Evolutionary conservation across 2,329 filamentous ascomycete genomes (phyloP).

Genomic region (Sporothrix luriei): DNA sequence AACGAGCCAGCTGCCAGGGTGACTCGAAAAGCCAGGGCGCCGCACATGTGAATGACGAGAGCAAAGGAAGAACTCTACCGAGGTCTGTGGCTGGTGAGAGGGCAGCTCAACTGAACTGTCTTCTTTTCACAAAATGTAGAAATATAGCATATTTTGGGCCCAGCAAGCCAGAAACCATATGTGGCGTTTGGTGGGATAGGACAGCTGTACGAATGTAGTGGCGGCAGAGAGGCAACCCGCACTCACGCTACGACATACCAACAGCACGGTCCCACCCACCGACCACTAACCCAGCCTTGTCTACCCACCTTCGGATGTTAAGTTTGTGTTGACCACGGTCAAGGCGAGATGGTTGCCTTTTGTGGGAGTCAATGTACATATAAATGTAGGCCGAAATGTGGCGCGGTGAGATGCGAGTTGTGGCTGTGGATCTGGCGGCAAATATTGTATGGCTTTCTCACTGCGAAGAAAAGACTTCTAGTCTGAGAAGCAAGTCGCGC

Average conservation of each 20-base stretch:
- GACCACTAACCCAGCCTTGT: neutral
- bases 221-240: conserved; percentile 22
- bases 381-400: too few species aligned
- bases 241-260: neutral
- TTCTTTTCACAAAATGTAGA: neutral
- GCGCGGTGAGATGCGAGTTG: too few species aligned
- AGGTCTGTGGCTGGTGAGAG: conserved; percentile 11
- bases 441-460: too few species aligned
- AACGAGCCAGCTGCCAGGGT: neutral
- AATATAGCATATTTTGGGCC: neutral
- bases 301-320: neutral
- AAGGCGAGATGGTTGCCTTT: too few species aligned
- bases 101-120: neutral
- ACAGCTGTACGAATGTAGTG: too few species aligned
- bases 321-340: too few species aligned
- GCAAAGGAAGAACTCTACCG: neutral
- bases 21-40: neutral
- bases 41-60: neutral
- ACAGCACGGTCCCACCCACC: conserved; percentile 7
- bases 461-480: too few species aligned
- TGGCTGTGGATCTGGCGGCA: too few species aligned
- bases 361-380: too few species aligned
- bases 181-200: conserved; percentile 22
- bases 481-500: too few species aligned
- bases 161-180: neutral